Percentiles rank a stretch among this genome's conserved stretches.
Evolutionary conservation across 768 basidiomycete genomes (phyloP).

Genomic region (Suillus subluteus): DNA sequence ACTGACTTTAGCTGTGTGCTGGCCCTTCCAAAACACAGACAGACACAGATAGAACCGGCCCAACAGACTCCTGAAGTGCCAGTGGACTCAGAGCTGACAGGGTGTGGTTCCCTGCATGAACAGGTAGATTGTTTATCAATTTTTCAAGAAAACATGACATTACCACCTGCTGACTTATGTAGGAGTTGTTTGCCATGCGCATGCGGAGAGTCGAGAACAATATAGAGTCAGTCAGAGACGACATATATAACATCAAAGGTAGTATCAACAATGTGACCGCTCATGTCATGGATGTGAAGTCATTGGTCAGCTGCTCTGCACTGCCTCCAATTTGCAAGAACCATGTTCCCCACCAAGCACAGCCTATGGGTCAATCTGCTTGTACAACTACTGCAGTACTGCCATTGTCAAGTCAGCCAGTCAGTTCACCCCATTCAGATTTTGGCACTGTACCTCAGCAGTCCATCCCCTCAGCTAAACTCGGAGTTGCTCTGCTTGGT

Average conservation of each 20-base stretch:
- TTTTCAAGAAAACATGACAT: too few relatives aligned
- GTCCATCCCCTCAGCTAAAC: too few relatives aligned
- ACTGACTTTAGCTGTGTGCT: background rate
- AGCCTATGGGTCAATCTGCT: too few relatives aligned
- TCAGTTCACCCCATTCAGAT: background rate
- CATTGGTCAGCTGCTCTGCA: background rate
- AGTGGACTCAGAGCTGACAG: too few relatives aligned
- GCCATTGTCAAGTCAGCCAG: background rate
- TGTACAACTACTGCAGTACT: too few relatives aligned
- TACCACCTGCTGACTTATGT: too few relatives aligned
- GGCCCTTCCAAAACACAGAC: background rate
- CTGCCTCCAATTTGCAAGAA: too few relatives aligned
- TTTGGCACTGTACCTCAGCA: too few relatives aligned
- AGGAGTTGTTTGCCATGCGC: background rate
- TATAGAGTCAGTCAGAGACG: background rate
- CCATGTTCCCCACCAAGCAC: too few relatives aligned
- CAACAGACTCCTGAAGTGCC: too few relatives aligned
- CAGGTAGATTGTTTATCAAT: too few relatives aligned
- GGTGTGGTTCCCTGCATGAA: too few relatives aligned
- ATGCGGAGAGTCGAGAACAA: background rate
- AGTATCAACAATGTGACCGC: background rate
- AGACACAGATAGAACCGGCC: background rate
- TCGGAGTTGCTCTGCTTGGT: background rate
- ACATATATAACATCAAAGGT: background rate
- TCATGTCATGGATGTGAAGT: background rate